phyloP scores from a whole-genome alignment of 2,329 filamentous ascomycete genomes.

The Setomelanomma holmii region DNA sequence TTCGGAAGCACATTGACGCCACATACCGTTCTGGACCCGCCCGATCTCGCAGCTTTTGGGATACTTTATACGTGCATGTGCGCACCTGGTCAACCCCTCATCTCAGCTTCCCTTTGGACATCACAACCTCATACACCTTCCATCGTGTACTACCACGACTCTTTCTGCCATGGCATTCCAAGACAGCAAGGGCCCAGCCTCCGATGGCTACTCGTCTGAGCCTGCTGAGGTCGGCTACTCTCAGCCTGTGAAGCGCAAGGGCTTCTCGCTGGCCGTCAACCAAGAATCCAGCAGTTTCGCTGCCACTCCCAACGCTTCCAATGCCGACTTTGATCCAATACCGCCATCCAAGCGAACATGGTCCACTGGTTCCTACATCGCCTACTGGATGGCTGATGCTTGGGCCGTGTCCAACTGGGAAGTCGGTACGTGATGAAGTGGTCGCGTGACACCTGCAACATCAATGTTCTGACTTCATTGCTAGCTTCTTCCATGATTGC shows the following conservation, averaged over 20 bases:
- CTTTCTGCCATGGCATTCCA: conserved; percentile 7
- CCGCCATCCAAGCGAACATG: conserved; percentile 49
- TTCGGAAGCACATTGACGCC: background rate
- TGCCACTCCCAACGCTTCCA: conserved; percentile 40
- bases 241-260: conserved; percentile 22
- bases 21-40: background rate
- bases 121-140: background rate
- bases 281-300: conserved; percentile 48
- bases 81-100: background rate
- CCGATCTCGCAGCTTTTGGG: background rate
- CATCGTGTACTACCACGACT: background rate
- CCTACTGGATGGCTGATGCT: conserved; percentile 52
- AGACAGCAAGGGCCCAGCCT: conserved; percentile 10
- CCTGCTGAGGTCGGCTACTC: conserved; percentile 25
- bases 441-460: background rate
- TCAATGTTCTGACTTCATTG: background rate
- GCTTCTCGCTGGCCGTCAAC: conserved; percentile 40
- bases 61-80: background rate
- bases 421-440: conserved; percentile 32
- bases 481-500: conserved; percentile 38
- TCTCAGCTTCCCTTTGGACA: background rate
- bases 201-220: conserved; percentile 8
- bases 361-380: conserved; percentile 42
- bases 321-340: conserved; percentile 49
- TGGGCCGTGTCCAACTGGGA: conserved; percentile 51